Percentiles rank a stretch among this genome's conserved stretches.
These are phyloP conservation scores for Apodospora peruviana DNA, from an alignment of 495 filamentous ascomycete species.

Conservation along the genomic window DNA sequence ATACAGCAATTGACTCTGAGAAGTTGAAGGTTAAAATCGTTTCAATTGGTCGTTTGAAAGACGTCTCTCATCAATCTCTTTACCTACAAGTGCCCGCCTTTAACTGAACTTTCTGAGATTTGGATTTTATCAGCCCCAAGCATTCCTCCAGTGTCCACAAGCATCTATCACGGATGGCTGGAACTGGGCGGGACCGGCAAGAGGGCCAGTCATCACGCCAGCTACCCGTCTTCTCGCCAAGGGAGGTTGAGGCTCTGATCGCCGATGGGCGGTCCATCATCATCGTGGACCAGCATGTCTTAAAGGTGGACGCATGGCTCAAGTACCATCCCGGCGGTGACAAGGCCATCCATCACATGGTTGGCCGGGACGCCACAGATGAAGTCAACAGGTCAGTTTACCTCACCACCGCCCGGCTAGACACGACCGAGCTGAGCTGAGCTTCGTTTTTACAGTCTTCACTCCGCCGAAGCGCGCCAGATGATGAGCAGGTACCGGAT, in stretches of 20 bases:
- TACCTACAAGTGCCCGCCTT: too few species aligned
- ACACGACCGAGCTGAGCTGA: neutral
- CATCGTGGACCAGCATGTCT: conserved; percentile 72
- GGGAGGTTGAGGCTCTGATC: conserved; percentile 81
- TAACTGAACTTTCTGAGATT: too few species aligned
- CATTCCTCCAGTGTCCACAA: too few species aligned
- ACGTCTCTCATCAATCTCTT: too few species aligned
- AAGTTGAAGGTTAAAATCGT: too few species aligned
- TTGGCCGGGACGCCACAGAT: conserved; percentile 93
- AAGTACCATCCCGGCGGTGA: conserved; percentile 89
- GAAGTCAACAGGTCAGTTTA: conserved; percentile 78
- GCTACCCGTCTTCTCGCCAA: conserved; percentile 51
- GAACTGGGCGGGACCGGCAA: too few species aligned
- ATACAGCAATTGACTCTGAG: too few species aligned
- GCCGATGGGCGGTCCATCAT: conserved; percentile 78
- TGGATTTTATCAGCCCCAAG: too few species aligned
- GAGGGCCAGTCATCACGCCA: neutral
- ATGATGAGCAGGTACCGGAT: conserved; percentile 82
- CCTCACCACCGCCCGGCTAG: neutral
- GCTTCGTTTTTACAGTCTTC: conserved; percentile 53
- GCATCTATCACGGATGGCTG: too few species aligned
- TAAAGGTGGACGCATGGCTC: conserved; percentile 85
- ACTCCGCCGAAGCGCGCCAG: conserved; percentile 70
- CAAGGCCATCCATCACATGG: conserved; percentile 90
- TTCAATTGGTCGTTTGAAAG: too few species aligned